A percentile compares a stretch with the other conserved stretches of the same genome.
Conservation (phyloP, 306 rosid species). For the Citrullus mucosospermus region DNA sequence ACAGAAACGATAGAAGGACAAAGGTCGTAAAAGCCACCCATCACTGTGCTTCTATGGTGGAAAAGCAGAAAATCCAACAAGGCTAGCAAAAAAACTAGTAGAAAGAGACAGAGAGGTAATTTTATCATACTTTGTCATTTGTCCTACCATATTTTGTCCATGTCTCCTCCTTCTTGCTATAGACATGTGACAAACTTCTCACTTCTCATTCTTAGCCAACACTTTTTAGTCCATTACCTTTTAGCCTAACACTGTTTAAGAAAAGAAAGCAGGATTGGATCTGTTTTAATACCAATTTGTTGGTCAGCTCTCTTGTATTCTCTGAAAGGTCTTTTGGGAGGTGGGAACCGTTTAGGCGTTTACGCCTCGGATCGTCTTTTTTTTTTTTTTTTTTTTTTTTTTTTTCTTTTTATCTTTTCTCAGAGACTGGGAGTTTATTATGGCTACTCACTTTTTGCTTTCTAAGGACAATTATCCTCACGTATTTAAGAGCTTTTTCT, state of each 20-base stretch:
- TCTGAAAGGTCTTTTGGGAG: not conserved
- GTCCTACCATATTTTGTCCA: conserved; percentile 2
- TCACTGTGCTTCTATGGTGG: not conserved
- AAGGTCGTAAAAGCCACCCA: not conserved
- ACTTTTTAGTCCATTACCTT: not conserved
- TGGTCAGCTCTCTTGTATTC: not conserved
- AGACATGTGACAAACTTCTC: conserved; percentile 10
- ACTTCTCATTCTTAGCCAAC: conserved; percentile 7
- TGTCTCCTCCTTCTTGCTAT: conserved; percentile 3
- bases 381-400: too few relatives aligned
- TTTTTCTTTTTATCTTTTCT: not conserved
- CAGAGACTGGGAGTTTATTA: not conserved
- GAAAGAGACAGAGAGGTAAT: conserved; percentile 10
- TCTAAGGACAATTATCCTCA: not conserved
- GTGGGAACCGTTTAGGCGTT: not conserved
- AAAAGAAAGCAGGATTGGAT: not conserved
- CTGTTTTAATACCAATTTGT: conserved; percentile 3
- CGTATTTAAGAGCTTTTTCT: not conserved
- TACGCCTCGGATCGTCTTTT: not conserved
- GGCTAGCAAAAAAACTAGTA: not conserved
- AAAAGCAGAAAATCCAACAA: conserved; percentile 5
- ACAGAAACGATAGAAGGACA: not conserved
- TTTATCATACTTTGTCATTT: conserved; percentile 9
- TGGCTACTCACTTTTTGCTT: not conserved
- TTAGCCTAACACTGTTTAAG: not conserved